Evolutionary conservation across 192 early-diverging fungal genomes (phyloP).

Genomic region (Coemansia sp.): DNA sequence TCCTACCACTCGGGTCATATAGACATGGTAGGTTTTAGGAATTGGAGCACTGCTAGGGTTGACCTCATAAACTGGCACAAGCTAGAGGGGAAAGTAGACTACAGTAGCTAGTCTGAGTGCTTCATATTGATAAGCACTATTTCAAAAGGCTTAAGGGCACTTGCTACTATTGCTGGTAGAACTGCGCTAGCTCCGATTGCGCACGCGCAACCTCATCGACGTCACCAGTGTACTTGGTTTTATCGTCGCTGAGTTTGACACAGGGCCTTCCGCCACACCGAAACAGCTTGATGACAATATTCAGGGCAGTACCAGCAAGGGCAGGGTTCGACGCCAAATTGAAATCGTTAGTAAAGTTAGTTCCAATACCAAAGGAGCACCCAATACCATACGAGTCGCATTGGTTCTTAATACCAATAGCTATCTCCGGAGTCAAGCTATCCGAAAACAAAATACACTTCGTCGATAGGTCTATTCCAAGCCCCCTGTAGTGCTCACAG

Average conservation of each 20-base stretch:
- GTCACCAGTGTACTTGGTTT: slow-evolving; percentile 62
- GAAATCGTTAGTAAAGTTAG: slow-evolving; percentile 74
- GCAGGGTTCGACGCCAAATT: slow-evolving; percentile 22
- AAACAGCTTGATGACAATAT: slow-evolving; percentile 76
- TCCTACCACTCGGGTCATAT: no score
- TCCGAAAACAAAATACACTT: slow-evolving; percentile 75
- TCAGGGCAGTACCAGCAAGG: slow-evolving; percentile 54
- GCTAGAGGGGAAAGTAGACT: no score
- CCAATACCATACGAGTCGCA: slow-evolving; percentile 52
- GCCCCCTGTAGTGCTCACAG: slow-evolving; percentile 54
- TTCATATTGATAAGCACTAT: no score
- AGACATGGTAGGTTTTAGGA: no score
- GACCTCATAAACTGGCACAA: no score
- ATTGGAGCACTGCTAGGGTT: no score
- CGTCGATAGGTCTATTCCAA: slow-evolving; percentile 60
- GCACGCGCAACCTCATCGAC: slow-evolving; percentile 51
- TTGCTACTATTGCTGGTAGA: not conserved
- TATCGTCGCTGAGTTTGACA: slow-evolving; percentile 71
- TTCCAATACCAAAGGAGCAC: slow-evolving; percentile 71
- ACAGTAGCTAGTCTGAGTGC: no score
- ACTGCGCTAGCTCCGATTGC: slow-evolving; percentile 14
- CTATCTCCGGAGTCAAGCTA: slow-evolving; percentile 55
- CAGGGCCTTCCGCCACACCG: slow-evolving; percentile 57
- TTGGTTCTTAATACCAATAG: slow-evolving; percentile 53
- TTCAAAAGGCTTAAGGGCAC: no score